Evolutionary conservation across 352 stramenopile genomes (phyloP).

Genomic region (Phytophthora pluvialis): DNA sequence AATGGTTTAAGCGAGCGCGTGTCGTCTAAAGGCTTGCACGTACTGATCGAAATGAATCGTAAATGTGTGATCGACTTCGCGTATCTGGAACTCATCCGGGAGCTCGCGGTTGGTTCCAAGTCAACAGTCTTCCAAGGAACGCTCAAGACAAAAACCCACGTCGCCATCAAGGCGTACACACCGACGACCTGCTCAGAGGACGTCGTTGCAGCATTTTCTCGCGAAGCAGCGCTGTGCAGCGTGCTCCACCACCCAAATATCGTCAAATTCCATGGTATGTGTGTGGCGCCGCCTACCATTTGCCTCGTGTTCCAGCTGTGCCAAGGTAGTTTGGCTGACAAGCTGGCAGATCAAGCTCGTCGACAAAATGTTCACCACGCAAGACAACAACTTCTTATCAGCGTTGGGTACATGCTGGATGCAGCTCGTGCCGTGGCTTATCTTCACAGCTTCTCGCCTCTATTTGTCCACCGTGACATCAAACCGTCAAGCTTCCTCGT

Average conservation of each 20-base stretch:
- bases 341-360: too few species aligned
- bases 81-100: constrained; percentile 44
- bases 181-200: constrained; percentile 38
- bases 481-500: too few species aligned
- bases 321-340: too few species aligned
- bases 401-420: too few species aligned
- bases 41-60: constrained; percentile 60
- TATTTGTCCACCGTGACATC: too few species aligned
- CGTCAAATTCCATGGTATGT: constrained; percentile 49
- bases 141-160: constrained; percentile 43
- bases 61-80: constrained; percentile 66
- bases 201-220: constrained; percentile 46
- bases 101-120: constrained; percentile 38
- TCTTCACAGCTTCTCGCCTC: not conserved
- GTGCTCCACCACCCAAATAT: constrained; percentile 50
- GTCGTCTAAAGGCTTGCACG: constrained; percentile 48
- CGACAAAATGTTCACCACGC: too few species aligned
- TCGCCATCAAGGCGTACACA: constrained; percentile 57
- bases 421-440: too few species aligned
- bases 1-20: constrained; percentile 41
- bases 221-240: constrained; percentile 46
- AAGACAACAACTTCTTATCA: too few species aligned
- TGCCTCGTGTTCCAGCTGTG: constrained; percentile 53
- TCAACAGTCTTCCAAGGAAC: constrained; percentile 44
- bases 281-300: constrained; percentile 49